phyloP scores from a whole-genome alignment of 306 rosid genomes.

The Ochetophila trinervis region DNA sequence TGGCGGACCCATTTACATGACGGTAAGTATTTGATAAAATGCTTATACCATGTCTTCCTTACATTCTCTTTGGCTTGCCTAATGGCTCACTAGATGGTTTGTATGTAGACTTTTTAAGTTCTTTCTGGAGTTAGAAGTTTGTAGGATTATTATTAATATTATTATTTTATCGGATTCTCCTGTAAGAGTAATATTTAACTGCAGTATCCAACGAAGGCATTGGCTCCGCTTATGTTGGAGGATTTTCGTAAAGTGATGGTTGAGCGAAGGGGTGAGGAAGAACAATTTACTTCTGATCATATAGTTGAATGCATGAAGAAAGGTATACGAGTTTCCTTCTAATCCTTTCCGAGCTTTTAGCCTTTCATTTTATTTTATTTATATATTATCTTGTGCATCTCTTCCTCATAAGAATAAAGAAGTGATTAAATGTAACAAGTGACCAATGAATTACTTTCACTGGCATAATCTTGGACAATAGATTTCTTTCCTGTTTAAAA shows the following conservation, averaged over 20 bases:
- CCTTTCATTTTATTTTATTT: background rate
- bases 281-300: slow-evolving; percentile 66
- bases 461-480: too few relatives aligned
- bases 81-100: background rate
- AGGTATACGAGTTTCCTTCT: slow-evolving; percentile 41
- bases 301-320: slow-evolving; percentile 76
- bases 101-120: slow-evolving; percentile 5
- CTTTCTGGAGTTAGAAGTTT: background rate
- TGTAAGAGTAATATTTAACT: slow-evolving; percentile 13
- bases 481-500: background rate
- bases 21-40: slow-evolving; percentile 63
- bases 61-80: background rate
- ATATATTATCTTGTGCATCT: background rate
- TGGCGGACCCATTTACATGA: slow-evolving; percentile 85
- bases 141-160: too few relatives aligned
- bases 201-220: slow-evolving; percentile 94
- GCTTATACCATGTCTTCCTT: slow-evolving; percentile 7
- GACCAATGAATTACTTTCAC: too few relatives aligned
- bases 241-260: slow-evolving; percentile 87
- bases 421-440: too few relatives aligned
- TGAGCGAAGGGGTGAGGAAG: slow-evolving; percentile 90
- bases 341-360: background rate
- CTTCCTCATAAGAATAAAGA: too few relatives aligned
- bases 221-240: slow-evolving; percentile 88
- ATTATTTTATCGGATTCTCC: slow-evolving; percentile 8